These are phyloP conservation scores for Picochlorum sp. DNA, from an alignment of 139 green algal species.

Conservation along the genomic window DNA sequence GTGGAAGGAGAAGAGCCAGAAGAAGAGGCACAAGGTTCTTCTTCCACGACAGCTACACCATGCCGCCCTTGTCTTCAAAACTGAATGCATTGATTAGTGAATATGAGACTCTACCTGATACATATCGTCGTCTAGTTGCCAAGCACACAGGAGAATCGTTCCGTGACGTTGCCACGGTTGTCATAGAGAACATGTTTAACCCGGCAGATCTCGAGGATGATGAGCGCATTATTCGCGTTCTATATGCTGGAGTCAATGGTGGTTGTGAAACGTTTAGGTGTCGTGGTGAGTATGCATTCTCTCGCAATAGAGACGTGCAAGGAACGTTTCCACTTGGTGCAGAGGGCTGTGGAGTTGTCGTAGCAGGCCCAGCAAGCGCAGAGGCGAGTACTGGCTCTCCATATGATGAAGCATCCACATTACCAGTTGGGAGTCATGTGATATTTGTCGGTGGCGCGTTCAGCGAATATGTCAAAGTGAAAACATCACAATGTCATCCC, in stretches of 20 bases:
- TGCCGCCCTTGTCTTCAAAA: no score
- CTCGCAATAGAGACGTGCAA: slow-evolving; percentile 16
- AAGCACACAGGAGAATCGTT: slow-evolving; percentile 29
- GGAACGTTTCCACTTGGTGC: slow-evolving; percentile 39
- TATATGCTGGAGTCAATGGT: slow-evolving; percentile 54
- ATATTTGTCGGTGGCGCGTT: slow-evolving; percentile 37
- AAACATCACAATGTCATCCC: slow-evolving; percentile 14
- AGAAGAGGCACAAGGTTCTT: no score
- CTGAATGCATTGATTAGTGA: no score
- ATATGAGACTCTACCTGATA: neutral
- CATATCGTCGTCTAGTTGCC: slow-evolving; percentile 38
- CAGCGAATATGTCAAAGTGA: slow-evolving; percentile 33
- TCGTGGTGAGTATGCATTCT: slow-evolving; percentile 36
- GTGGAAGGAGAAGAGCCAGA: no score
- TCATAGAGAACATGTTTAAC: slow-evolving; percentile 10
- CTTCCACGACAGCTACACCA: no score
- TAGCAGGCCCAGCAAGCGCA: slow-evolving; percentile 28
- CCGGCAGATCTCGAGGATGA: slow-evolving; percentile 14
- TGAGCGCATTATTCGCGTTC: slow-evolving; percentile 30
- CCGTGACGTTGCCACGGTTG: slow-evolving; percentile 28
- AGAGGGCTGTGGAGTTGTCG: slow-evolving; percentile 45
- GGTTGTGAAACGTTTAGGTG: slow-evolving; percentile 63
- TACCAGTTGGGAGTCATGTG: slow-evolving; percentile 40
- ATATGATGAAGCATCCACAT: neutral
- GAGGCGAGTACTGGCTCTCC: neutral